phyloP scores from a whole-genome alignment of 257 asterid species.

The Parsonsia alboflavescens region DNA sequence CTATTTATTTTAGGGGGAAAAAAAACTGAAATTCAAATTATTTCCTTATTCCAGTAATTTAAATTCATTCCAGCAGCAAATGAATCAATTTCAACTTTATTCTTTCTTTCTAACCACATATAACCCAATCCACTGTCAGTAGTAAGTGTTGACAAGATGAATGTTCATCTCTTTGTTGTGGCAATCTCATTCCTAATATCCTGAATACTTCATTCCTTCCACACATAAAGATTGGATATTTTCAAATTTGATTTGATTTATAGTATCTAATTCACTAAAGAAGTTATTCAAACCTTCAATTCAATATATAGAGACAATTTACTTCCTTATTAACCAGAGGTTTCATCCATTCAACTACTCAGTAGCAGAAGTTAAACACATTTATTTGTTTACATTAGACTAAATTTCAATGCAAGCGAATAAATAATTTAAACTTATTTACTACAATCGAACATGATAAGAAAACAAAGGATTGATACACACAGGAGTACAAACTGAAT shows the following conservation, averaged over 20 bases:
- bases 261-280: not conserved
- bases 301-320: not conserved
- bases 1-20: not conserved
- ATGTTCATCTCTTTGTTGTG: no score
- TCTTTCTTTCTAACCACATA: not conserved
- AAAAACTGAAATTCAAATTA: no score
- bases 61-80: not conserved
- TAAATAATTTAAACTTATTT: not conserved
- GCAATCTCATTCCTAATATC: no score
- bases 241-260: not conserved
- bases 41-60: no score
- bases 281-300: not conserved
- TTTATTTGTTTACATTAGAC: not conserved
- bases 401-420: not conserved
- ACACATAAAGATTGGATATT: not conserved
- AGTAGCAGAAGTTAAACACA: not conserved
- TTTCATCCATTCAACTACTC: not conserved
- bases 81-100: not conserved
- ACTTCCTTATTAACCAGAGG: not conserved
- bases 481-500: conserved; percentile 13
- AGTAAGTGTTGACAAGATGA: no score
- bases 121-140: no score
- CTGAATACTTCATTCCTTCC: not conserved
- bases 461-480: not conserved
- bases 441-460: not conserved